phyloP scores from a whole-genome alignment of 306 rosid genomes.

The Quercus robur region DNA sequence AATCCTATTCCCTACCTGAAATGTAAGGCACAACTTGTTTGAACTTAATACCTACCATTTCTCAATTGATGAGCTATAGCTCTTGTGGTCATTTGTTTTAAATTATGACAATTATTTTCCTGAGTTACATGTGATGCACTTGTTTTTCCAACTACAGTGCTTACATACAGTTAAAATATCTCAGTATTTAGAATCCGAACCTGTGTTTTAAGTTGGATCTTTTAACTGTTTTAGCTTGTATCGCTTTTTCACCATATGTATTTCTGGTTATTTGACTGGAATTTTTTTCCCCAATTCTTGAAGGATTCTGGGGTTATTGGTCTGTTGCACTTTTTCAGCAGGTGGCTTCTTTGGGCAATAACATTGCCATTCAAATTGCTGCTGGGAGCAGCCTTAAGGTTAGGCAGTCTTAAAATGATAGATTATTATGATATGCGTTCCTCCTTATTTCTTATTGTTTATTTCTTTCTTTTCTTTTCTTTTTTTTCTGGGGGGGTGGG shows the following conservation, averaged over 20 bases:
- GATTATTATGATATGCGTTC: background rate
- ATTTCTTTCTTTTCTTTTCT: background rate
- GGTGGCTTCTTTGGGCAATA: constrained; percentile 77
- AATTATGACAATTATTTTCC: background rate
- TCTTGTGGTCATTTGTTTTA: no score
- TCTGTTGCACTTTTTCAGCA: constrained; percentile 70
- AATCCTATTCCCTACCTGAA: no score
- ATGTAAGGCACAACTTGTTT: no score
- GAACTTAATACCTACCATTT: no score
- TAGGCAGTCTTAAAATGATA: constrained; percentile 1
- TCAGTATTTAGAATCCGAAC: background rate
- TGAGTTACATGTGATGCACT: background rate
- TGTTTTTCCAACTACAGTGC: no score
- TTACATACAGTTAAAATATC: background rate
- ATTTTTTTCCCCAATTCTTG: constrained; percentile 21
- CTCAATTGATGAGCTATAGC: no score
- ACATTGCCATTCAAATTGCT: constrained; percentile 81
- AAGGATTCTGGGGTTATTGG: constrained; percentile 80
- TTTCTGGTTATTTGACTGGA: constrained; percentile 1
- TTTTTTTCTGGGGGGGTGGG: no score
- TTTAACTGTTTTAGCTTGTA: background rate
- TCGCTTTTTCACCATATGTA: background rate
- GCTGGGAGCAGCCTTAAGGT: constrained; percentile 85
- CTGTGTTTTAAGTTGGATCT: background rate
- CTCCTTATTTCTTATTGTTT: background rate